phyloP scores from a whole-genome alignment of 1,284 basidiomycete genomes.

The Cystobasidiaceae sp. region DNA sequence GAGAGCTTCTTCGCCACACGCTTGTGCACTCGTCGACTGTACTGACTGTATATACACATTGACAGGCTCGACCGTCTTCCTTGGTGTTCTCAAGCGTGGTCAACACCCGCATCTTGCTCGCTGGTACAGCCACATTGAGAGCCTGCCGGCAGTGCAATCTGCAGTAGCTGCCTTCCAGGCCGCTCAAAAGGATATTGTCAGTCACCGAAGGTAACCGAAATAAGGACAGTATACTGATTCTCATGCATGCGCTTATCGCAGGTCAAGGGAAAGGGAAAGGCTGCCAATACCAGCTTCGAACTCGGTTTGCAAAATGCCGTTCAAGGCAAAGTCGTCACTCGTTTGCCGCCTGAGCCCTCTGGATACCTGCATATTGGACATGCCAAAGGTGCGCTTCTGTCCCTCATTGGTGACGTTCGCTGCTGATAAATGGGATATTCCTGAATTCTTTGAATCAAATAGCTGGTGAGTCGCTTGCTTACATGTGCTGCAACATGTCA shows the following conservation, averaged over 20 bases:
- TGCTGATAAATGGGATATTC: neutral
- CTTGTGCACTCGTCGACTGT: neutral
- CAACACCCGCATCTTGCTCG: slow-evolving; percentile 76
- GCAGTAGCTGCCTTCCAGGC: slow-evolving; percentile 54
- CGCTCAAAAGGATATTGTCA: slow-evolving; percentile 40
- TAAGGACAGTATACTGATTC: neutral
- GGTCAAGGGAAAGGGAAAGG: slow-evolving; percentile 27
- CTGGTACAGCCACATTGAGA: slow-evolving; percentile 81
- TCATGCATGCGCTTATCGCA: neutral
- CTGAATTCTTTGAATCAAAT: neutral
- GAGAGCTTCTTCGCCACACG: neutral
- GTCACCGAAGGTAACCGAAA: slow-evolving; percentile 31
- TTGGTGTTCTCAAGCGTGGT: slow-evolving; percentile 78
- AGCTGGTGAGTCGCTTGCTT: neutral
- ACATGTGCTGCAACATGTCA: too few relatives aligned
- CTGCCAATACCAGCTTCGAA: slow-evolving; percentile 65
- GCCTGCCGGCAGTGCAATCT: slow-evolving; percentile 59
- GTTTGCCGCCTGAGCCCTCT: slow-evolving; percentile 96
- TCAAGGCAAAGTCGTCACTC: slow-evolving; percentile 87
- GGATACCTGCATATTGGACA: slow-evolving; percentile 99
- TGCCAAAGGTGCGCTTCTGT: slow-evolving; percentile 72
- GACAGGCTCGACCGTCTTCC: slow-evolving; percentile 54
- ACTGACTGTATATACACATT: slow-evolving; percentile 23
- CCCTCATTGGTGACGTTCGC: too few relatives aligned
- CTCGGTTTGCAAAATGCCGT: slow-evolving; percentile 82